Percentiles rank a stretch among this genome's conserved stretches.
Evolutionary conservation across 192 early-diverging fungal species (phyloP).

Genomic region (Entrophospora sp.): DNA sequence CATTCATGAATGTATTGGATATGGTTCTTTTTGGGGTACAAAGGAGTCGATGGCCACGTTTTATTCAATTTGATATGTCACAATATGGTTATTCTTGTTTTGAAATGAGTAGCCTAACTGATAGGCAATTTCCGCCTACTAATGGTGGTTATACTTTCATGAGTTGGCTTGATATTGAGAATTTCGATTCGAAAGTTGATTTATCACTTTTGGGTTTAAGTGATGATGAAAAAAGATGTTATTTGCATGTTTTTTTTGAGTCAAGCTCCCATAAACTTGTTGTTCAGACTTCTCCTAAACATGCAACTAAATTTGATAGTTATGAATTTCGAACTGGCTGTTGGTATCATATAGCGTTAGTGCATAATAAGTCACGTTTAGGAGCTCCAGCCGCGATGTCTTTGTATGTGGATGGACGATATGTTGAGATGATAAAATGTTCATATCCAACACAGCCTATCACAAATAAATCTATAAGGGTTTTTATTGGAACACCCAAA

Average conservation of each 20-base stretch:
- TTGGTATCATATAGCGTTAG: conserved; percentile 63
- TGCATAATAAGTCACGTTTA: conserved; percentile 51
- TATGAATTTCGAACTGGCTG: conserved; percentile 45
- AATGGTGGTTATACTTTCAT: conserved; percentile 50
- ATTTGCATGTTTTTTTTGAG: conserved; percentile 37
- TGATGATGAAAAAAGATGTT: conserved; percentile 37
- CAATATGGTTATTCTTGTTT: conserved; percentile 27
- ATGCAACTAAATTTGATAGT: conserved; percentile 35
- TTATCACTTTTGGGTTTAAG: conserved; percentile 41
- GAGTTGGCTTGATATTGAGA: conserved; percentile 53
- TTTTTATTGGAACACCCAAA: conserved; percentile 4
- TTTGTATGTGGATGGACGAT: conserved; percentile 54
- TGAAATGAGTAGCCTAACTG: conserved; percentile 32
- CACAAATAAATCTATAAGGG: conserved; percentile 16
- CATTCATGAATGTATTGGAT: conserved; percentile 31
- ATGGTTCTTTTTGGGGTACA: conserved; percentile 42
- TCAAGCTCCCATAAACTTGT: conserved; percentile 36
- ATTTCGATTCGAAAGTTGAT: conserved; percentile 33
- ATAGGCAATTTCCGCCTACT: conserved; percentile 46
- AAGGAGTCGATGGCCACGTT: conserved; percentile 49
- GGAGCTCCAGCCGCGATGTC: conserved; percentile 37
- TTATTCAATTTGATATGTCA: conserved; percentile 51
- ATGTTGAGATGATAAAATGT: conserved; percentile 46
- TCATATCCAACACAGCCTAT: conserved; percentile 41
- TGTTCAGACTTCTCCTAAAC: conserved; percentile 36